Conservation (phyloP, 768 basidiomycete species). For the Tremella mesenterica region DNA sequence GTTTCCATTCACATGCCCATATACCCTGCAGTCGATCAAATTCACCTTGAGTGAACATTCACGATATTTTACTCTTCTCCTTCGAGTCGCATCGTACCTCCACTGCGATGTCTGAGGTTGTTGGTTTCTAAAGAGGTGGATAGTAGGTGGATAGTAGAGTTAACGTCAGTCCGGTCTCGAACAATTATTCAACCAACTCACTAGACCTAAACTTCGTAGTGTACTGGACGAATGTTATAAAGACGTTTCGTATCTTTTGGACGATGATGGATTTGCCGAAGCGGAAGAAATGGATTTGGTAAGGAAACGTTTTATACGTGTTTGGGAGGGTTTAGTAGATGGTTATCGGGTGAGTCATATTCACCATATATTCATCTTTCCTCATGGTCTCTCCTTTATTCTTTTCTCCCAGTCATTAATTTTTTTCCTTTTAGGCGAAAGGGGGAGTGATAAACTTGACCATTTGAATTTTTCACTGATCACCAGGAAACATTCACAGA, state of each 20-base stretch:
- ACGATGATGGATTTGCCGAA: slow-evolving; percentile 73
- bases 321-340: slow-evolving; percentile 77
- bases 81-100: too few species aligned
- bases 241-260: slow-evolving; percentile 76
- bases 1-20: neutral
- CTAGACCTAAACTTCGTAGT: slow-evolving; percentile 75
- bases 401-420: too few species aligned
- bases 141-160: neutral
- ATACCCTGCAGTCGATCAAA: too few species aligned
- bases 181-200: slow-evolving; percentile 88
- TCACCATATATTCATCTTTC: too few species aligned
- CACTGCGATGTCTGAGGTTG: neutral
- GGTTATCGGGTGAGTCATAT: slow-evolving; percentile 64
- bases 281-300: slow-evolving; percentile 81
- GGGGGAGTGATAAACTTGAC: slow-evolving; percentile 49
- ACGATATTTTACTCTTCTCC: too few species aligned
- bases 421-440: too few species aligned
- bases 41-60: too few species aligned
- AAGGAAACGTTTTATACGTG: slow-evolving; percentile 78
- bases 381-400: neutral
- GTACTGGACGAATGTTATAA: slow-evolving; percentile 81
- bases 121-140: too few species aligned
- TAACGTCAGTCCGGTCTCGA: slow-evolving; percentile 65
- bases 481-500: slow-evolving; percentile 79
- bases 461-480: neutral